These are phyloP conservation scores for Claviceps digitariae DNA, from an alignment of 2,329 filamentous ascomycete species.

Conservation along the genomic window DNA sequence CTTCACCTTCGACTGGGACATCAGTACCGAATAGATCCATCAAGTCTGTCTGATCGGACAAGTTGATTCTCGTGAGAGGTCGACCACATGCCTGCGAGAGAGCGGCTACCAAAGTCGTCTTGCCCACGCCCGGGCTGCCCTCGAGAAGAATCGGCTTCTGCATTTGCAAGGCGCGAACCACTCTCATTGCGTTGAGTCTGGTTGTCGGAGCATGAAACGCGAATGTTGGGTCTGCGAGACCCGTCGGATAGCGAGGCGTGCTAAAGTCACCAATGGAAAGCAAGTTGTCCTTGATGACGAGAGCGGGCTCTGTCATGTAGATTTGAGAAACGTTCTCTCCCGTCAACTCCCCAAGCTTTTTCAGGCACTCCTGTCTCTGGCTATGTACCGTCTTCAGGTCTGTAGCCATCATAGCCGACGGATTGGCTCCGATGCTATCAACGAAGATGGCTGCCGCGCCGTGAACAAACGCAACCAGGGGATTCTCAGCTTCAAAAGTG, in stretches of 20 bases:
- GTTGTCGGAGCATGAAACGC: conserved; percentile 86
- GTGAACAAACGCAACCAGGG: conserved; percentile 47
- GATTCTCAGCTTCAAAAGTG: conserved; percentile 35
- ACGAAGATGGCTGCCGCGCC: conserved; percentile 93
- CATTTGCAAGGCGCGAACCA: conserved; percentile 78
- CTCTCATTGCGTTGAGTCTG: conserved; percentile 75
- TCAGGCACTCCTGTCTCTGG: conserved; percentile 61
- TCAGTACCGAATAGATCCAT: conserved; percentile 97
- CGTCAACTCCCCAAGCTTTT: conserved; percentile 56
- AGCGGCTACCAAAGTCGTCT: conserved; percentile 84
- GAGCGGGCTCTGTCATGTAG: conserved; percentile 49
- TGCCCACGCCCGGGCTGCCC: conserved; percentile 94
- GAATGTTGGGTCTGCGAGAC: conserved; percentile 20
- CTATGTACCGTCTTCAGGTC: conserved; percentile 54
- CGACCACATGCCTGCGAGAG: conserved; percentile 68
- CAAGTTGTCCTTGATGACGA: conserved; percentile 36
- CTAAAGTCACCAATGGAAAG: conserved; percentile 65
- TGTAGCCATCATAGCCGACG: conserved; percentile 69
- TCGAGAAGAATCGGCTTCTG: conserved; percentile 87
- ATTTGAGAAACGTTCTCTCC: conserved; percentile 45
- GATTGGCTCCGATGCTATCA: conserved; percentile 89
- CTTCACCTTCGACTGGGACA: conserved; percentile 84
- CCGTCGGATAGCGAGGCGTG: conserved; percentile 38
- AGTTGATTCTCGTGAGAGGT: conserved; percentile 81
- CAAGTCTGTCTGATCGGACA: conserved; percentile 94